Evolutionary conservation across 1,284 basidiomycete genomes (phyloP), one percentile per base, ranked within the genome.

Genomic region (Pisolithus thermaeus): DNA sequence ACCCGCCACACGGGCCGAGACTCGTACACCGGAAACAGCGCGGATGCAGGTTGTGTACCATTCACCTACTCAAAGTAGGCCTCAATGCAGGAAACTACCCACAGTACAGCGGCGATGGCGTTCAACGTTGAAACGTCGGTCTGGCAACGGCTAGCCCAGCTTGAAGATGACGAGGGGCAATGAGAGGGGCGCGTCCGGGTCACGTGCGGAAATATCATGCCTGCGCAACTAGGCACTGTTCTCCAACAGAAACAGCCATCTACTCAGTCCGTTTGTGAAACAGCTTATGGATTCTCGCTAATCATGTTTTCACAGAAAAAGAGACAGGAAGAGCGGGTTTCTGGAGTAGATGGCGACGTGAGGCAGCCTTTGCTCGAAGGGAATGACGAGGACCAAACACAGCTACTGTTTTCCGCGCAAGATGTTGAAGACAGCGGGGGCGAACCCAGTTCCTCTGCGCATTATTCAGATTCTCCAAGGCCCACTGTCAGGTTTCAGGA

Each of bases 401-500:
- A 65, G 41, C 66, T 75, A 20, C 60, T 81, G 51, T 81, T 83
- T 60, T 64, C 70, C n/a, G 67, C 71, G 9, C 69, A 55, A n/a
- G 70, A 76, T 54, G 75, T 74, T 51, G 73, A 74, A 20, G 76
- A 76, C 53, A 70, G 72, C 20, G 70, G 73, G 36, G 58, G 52
- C 12, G 58, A 41, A 44, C 61, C 58, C 12, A 59, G 67, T 25
- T 62, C 66, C 58, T 52, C 56, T 18, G 32, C 51, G 46, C 37
- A 54, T 16, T 25, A 28, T 20, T 25, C 59, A 46, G 60, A 54
- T 25, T 61, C 60, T 7, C 56, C 55, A 47, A 61, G 67, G 47
- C 53, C 62, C 44, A 70, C 62, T 6, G 84, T 87, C 36, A 73
- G 80, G 37, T 87, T 87, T 59, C 71, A 78, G 49, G 83, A 87